phyloP scores from a whole-genome alignment of 2,329 filamentous ascomycete genomes.

The Cryphonectria naterciae region DNA sequence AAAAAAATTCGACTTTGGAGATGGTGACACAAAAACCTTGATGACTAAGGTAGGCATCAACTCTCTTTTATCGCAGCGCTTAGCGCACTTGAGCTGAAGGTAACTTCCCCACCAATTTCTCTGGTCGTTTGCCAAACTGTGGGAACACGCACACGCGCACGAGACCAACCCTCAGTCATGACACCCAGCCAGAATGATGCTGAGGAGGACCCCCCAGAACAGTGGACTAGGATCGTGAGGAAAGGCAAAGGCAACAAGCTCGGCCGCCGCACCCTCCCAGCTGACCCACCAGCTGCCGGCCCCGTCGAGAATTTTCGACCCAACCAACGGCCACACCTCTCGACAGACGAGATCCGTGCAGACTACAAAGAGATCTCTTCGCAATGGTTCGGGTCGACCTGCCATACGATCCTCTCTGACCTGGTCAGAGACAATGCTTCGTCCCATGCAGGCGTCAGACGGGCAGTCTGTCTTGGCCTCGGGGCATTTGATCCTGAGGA shows the following conservation, averaged over 20 bases:
- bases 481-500: slow-evolving; percentile 59
- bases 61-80: background rate
- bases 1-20: background rate
- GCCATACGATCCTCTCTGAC: slow-evolving; percentile 40
- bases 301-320: slow-evolving; percentile 25
- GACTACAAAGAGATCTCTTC: slow-evolving; percentile 33
- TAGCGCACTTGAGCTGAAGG: background rate
- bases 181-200: background rate
- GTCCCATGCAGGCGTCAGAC: slow-evolving; percentile 36
- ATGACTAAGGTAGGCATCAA: background rate
- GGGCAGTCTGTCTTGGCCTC: slow-evolving; percentile 58
- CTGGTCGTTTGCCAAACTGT: background rate
- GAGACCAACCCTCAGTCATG: background rate
- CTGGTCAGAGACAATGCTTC: slow-evolving; percentile 38
- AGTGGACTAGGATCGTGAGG: slow-evolving; percentile 27
- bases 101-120: background rate
- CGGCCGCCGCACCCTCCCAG: slow-evolving; percentile 5
- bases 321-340: slow-evolving; percentile 20
- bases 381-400: slow-evolving; percentile 34
- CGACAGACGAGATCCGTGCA: slow-evolving; percentile 25
- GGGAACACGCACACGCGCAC: background rate
- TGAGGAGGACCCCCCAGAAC: background rate
- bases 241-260: slow-evolving; percentile 24
- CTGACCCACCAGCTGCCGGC: slow-evolving; percentile 12
- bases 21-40: background rate